These are phyloP conservation scores for Trapa bicornis DNA, from an alignment of 345 rosid species.

Conservation along the genomic window DNA sequence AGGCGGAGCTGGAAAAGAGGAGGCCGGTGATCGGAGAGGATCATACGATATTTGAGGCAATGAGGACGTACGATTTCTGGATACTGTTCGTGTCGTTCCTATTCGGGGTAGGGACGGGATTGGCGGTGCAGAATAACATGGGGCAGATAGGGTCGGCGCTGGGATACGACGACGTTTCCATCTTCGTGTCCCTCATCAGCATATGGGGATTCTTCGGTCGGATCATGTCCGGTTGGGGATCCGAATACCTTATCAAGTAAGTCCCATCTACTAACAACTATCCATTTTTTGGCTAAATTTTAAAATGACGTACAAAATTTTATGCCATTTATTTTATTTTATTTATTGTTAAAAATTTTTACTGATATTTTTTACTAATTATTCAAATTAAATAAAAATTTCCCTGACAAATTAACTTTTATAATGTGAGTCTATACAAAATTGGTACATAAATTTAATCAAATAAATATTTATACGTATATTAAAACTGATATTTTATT, in stretches of 20 bases:
- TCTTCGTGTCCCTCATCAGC: conserved; percentile 75
- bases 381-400: too few species aligned
- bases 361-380: too few species aligned
- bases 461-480: too few species aligned
- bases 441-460: too few species aligned
- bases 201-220: conserved; percentile 95
- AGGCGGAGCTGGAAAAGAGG: conserved; percentile 11
- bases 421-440: too few species aligned
- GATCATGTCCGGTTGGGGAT: conserved; percentile 65
- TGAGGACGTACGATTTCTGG: conserved; percentile 75
- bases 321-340: too few species aligned
- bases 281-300: too few species aligned
- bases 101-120: conserved; percentile 84
- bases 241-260: conserved; percentile 71
- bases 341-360: too few species aligned
- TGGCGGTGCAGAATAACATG: conserved; percentile 85
- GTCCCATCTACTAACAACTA: conserved; percentile 32
- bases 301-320: too few species aligned
- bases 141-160: conserved; percentile 87
- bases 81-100: conserved; percentile 62
- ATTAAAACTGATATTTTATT: too few species aligned
- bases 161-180: conserved; percentile 76
- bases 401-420: too few species aligned
- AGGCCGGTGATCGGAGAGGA: conserved; percentile 45
- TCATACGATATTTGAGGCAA: conserved; percentile 63